Evolutionary conservation across 345 rosid species (phyloP).

Genomic region (Triadica sebifera): DNA sequence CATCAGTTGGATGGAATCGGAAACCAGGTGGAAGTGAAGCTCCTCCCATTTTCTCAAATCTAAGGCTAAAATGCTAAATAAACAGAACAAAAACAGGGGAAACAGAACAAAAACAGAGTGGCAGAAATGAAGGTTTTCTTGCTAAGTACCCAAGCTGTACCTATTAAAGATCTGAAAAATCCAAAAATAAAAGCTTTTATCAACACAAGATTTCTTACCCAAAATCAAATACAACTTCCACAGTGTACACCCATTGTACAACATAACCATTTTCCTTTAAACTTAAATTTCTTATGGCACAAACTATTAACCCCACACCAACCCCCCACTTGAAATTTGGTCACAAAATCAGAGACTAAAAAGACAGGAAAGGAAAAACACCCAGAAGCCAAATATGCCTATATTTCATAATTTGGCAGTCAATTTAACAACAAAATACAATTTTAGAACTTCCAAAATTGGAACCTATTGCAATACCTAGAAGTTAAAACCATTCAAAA

Average conservation of each 20-base stretch:
- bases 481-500: slow-evolving; percentile 26
- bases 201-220: slow-evolving; percentile 49
- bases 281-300: slow-evolving; percentile 30
- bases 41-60: slow-evolving; percentile 45
- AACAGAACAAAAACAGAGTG: slow-evolving; percentile 14
- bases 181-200: slow-evolving; percentile 71
- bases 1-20: slow-evolving; percentile 89
- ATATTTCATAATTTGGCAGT: slow-evolving; percentile 17
- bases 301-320: slow-evolving; percentile 24
- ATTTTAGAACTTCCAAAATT: slow-evolving; percentile 29
- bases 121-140: slow-evolving; percentile 1
- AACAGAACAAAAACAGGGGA: slow-evolving; percentile 13
- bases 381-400: slow-evolving; percentile 20
- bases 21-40: slow-evolving; percentile 85
- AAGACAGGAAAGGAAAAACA: slow-evolving; percentile 7
- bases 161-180: slow-evolving; percentile 67
- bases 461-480: slow-evolving; percentile 22
- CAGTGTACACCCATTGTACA: slow-evolving; percentile 43
- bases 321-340: slow-evolving; percentile 23
- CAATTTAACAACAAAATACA: background rate
- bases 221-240: slow-evolving; percentile 59
- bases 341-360: slow-evolving; percentile 13
- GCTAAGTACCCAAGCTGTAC: slow-evolving; percentile 48
- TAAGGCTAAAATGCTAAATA: slow-evolving; percentile 6
- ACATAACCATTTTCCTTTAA: slow-evolving; percentile 59